phyloP scores from a whole-genome alignment of 2,329 filamentous ascomycete species.

The Clonostachys solani region DNA sequence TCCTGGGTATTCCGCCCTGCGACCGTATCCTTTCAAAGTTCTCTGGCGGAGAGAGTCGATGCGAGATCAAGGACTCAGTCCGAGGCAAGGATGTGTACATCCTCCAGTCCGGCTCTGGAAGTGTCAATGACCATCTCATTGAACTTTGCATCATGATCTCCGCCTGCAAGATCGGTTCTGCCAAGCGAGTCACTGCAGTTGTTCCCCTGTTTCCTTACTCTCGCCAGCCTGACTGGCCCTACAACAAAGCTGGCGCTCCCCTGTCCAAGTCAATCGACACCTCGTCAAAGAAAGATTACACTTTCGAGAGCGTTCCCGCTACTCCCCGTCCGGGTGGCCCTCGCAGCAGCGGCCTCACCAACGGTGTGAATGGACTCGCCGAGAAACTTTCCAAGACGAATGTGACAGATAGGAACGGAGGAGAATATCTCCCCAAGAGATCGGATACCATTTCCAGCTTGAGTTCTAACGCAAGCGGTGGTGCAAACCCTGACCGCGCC shows the following conservation, averaged over 20 bases:
- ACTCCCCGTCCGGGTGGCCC: slow-evolving; percentile 73
- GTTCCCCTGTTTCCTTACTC: slow-evolving; percentile 96
- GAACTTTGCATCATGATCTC: slow-evolving; percentile 97
- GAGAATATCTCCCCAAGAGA: slow-evolving; percentile 22
- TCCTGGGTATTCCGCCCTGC: slow-evolving; percentile 81
- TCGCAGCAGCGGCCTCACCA: slow-evolving; percentile 61
- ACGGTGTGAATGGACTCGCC: slow-evolving; percentile 65
- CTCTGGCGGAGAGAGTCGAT: slow-evolving; percentile 88
- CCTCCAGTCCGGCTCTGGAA: slow-evolving; percentile 87
- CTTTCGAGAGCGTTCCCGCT: slow-evolving; percentile 87
- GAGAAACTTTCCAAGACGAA: slow-evolving; percentile 67
- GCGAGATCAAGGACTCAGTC: slow-evolving; percentile 94
- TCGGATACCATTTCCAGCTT: slow-evolving; percentile 27
- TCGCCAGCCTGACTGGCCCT: slow-evolving; percentile 91
- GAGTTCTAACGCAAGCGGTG: slow-evolving; percentile 25
- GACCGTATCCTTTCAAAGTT: slow-evolving; percentile 88
- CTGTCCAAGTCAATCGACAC: slow-evolving; percentile 58
- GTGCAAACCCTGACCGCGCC: slow-evolving; percentile 24
- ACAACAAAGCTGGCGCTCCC: slow-evolving; percentile 92
- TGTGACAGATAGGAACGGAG: slow-evolving; percentile 37
- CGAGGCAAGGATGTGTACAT: slow-evolving; percentile 99
- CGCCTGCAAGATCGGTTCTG: slow-evolving; percentile 94
- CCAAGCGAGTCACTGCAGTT: slow-evolving; percentile 88
- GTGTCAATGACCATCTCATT: slow-evolving; percentile 94
- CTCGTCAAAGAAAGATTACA: slow-evolving; percentile 57